Evolutionary conservation across 371 early-diverging fungal species (phyloP), one percentile per base, ranked within the genome.

Genomic region (Rhizopus arrhizus): DNA sequence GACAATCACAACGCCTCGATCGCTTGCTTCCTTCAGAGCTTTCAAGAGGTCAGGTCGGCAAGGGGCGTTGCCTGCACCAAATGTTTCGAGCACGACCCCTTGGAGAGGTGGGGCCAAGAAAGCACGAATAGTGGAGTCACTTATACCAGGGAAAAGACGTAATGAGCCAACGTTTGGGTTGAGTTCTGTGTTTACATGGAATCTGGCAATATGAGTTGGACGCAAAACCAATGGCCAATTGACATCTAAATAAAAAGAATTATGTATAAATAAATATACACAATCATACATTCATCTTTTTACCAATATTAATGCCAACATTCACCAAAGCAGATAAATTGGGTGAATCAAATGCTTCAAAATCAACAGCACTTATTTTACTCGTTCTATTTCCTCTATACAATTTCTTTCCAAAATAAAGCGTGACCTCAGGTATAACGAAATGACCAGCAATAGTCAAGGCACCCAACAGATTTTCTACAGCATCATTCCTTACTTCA

Each of bases 61-160:
- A 4, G 99, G 99, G 0, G 95, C 95, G 67, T 99, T 99, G 10
- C 99, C 99, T 15, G 94, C 91, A 5, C 99, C 98, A 69, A 90
- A 97, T 1, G 98, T 95, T 67, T 99, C 98, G 4, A 99, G 74
- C 0, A 99, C 94, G 0, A 97, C 90, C 5, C 99, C 99, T 52
- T 86, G 86, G 13, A 96, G 88, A 0, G 94, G 92, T 9, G 94
- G 89, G 0, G 89, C 80, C 32, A 98, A 70, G 65, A 97, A 95
- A 2, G 96, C 87, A 22, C 89, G 82, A 6, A 98, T 89, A 0
- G 97, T 94, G 0, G 84, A 73, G 13, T 87, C 89, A 2, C 93
- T 92, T 58, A 98, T 96, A 48, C 99, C 97, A 0, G 99, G 99
- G 64, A 97, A 98, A 15, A 98, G 69, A 5, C 97, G 84, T 46